Percentiles rank a stretch among this genome's conserved stretches.
These are phyloP conservation scores for Schizothecium vesticola DNA, from an alignment of 495 filamentous ascomycete species.

Conservation along the genomic window DNA sequence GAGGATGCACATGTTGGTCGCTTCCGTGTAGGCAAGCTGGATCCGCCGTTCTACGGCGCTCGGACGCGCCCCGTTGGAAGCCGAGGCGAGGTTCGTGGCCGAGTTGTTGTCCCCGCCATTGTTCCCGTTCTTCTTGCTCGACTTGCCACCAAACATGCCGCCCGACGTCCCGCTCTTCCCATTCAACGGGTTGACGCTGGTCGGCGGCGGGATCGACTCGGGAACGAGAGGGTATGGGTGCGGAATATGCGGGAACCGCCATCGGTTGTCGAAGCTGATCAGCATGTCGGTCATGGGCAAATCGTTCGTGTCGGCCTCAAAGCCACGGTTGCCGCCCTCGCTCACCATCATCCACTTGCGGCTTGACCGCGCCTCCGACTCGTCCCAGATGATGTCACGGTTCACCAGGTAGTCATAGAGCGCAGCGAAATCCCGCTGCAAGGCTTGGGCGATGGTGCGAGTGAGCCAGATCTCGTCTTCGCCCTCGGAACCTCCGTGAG, in stretches of 20 bases:
- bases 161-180: slow-evolving; percentile 6
- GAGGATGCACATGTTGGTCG: slow-evolving; percentile 62
- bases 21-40: slow-evolving; percentile 59
- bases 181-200: slow-evolving; percentile 1
- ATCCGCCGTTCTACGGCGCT: slow-evolving; percentile 41
- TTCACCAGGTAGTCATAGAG: slow-evolving; percentile 72
- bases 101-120: not conserved
- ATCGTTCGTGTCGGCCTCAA: slow-evolving; percentile 55
- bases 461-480: slow-evolving; percentile 57
- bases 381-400: slow-evolving; percentile 61
- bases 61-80: slow-evolving; percentile 12
- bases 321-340: slow-evolving; percentile 43
- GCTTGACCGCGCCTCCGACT: slow-evolving; percentile 46
- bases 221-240: slow-evolving; percentile 65
- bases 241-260: slow-evolving; percentile 61
- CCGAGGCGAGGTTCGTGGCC: slow-evolving; percentile 3
- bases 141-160: slow-evolving; percentile 23
- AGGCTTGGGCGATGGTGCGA: slow-evolving; percentile 46
- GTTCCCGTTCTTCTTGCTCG: slow-evolving; percentile 34
- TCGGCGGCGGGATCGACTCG: slow-evolving; percentile 36
- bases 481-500: slow-evolving; percentile 33
- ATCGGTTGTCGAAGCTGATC: slow-evolving; percentile 58
- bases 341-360: slow-evolving; percentile 60
- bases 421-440: slow-evolving; percentile 63
- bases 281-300: slow-evolving; percentile 64